A percentile compares a stretch with the other conserved stretches of the same genome.
Conservation (phyloP, 495 filamentous ascomycete species). For the Geopyxis carbonaria region DNA sequence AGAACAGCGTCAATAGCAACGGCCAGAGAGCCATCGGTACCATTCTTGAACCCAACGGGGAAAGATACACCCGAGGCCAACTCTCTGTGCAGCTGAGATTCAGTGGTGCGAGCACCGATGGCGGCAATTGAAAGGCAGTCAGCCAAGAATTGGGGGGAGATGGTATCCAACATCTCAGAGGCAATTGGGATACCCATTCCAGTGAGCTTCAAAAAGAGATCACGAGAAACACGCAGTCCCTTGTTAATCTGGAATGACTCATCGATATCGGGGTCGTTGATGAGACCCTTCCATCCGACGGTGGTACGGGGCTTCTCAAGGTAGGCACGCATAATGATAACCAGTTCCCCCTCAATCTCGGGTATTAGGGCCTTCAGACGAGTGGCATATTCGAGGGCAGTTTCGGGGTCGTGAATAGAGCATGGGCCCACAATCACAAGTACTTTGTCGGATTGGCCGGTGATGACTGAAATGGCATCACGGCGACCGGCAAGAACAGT, state of each 20-base stretch:
- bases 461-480: slow-evolving; percentile 70
- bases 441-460: slow-evolving; percentile 61
- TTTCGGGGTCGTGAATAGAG: slow-evolving; percentile 86
- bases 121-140: slow-evolving; percentile 91
- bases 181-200: slow-evolving; percentile 78
- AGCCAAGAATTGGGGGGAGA: slow-evolving; percentile 89
- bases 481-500: slow-evolving; percentile 69
- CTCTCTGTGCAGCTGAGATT: slow-evolving; percentile 89
- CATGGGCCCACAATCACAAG: slow-evolving; percentile 90
- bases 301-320: slow-evolving; percentile 99
- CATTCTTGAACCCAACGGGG: slow-evolving; percentile 98
- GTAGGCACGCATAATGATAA: slow-evolving; percentile 94
- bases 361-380: slow-evolving; percentile 56
- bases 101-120: slow-evolving; percentile 92
- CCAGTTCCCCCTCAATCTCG: slow-evolving; percentile 64
- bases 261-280: slow-evolving; percentile 97
- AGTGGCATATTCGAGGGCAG: slow-evolving; percentile 70
- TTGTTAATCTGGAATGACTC: slow-evolving; percentile 98
- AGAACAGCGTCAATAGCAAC: slow-evolving; percentile 97
- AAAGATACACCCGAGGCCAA: slow-evolving; percentile 92
- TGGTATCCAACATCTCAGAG: slow-evolving; percentile 94
- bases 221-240: slow-evolving; percentile 69
- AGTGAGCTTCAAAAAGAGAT: slow-evolving; percentile 84
- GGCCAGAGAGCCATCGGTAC: slow-evolving; percentile 80
- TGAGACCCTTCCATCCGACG: slow-evolving; percentile 96